Evolutionary conservation across 257 asterid genomes (phyloP), one percentile per base, ranked within the genome.

Genomic region (Solanum rostratum): DNA sequence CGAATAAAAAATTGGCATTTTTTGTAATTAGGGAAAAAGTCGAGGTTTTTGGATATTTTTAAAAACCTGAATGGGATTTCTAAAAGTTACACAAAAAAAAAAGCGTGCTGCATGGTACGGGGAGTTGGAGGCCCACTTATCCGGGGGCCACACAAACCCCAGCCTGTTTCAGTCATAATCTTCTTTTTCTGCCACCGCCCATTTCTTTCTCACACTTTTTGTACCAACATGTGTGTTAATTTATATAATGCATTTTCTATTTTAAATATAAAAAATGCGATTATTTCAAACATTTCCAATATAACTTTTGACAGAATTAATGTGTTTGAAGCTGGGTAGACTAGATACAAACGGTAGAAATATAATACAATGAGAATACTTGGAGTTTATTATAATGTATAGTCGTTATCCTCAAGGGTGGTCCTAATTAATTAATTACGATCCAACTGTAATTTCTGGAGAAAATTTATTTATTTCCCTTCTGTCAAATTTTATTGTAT

Each of bases 91-190:
- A n/a, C n/a, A n/a, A n/a, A n/a, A n/a, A n/a, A n/a, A 33, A 85
- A 88, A 85, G 84, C 74, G 82, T 90, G 91, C 87, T 90, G 91
- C 87, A 83, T 83, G 91, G 89, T 29, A 29, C 19, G 29, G 5
- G 1, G 19, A 71, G 12, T 45, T 7, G 81, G 60, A 49, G 82
- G 82, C 82, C 82, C 62, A 49, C 81, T 74, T 74, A 88, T 8
- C 27, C 22, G 66, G 87, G 95, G 87, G 24, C 87, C 91, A 88
- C 91, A 54, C 90, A 65, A 16, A 49, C 46, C 19, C 49, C n/a
- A 7, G 39, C 81, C 59, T 27, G n/a, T 20, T 57, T 57, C 9
- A 57, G 1, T 20, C 9, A 6, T 7, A 6, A 41, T 41, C 45
- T 41, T 41, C 45, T 7, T 41, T 41, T 1, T 43, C 22, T 52